phyloP scores from a whole-genome alignment of 495 filamentous ascomycete species.

The Penicillium egyptiacum region DNA sequence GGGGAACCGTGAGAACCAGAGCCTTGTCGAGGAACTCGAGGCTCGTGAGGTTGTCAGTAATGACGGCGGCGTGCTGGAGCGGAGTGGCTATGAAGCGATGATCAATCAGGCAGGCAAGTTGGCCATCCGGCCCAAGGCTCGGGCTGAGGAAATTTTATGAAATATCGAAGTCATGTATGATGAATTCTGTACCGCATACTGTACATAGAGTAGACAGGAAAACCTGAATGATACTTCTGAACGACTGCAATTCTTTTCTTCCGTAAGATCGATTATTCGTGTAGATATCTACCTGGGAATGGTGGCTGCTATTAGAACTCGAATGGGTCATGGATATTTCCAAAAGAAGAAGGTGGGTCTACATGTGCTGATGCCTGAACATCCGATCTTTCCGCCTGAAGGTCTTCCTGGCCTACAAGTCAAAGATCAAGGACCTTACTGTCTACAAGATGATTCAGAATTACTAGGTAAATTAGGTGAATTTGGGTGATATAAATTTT shows the following conservation, averaged over 20 bases:
- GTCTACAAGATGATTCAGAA: background rate
- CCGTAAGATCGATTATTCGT: background rate
- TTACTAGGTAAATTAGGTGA: background rate
- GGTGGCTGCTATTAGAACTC: background rate
- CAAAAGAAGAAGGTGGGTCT: background rate
- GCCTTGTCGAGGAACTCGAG: conserved; percentile 67
- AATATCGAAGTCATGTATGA: conserved; percentile 6
- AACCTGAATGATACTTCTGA: background rate
- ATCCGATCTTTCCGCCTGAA: background rate
- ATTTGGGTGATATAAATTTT: background rate
- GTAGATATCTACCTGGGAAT: background rate
- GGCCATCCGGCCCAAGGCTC: conserved; percentile 39
- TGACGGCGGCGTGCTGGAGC: conserved; percentile 49
- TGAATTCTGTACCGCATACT: background rate
- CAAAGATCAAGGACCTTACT: background rate
- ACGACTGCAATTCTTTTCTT: background rate
- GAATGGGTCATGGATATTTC: background rate
- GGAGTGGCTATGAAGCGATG: conserved; percentile 53
- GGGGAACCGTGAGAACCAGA: conserved; percentile 75
- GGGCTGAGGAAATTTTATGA: conserved; percentile 6
- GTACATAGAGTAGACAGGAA: background rate
- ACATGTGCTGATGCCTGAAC: background rate
- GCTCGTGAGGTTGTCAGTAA: conserved; percentile 51
- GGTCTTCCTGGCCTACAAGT: background rate
- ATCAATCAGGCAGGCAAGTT: conserved; percentile 54